A percentile compares a stretch with the other conserved stretches of the same genome.
Evolutionary conservation across 2,329 filamentous ascomycete species (phyloP).

Genomic region (Xylaria sp.): DNA sequence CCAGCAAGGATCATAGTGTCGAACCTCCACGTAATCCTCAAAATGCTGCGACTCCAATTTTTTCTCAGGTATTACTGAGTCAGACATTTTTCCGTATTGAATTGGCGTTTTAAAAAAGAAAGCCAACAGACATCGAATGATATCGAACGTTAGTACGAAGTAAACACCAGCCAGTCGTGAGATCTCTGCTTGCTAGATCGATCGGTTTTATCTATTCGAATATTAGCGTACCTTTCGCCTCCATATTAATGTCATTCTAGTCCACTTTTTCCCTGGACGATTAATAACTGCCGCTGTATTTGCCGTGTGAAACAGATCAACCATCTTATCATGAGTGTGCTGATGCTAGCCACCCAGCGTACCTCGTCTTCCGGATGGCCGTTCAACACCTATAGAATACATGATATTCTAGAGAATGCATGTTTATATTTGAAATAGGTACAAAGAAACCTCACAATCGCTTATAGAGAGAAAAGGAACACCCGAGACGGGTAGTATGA

Average conservation of each 20-base stretch:
- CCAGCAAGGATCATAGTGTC: not conserved
- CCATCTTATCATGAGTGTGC: not conserved
- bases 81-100: conserved; percentile 9
- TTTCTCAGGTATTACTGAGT: not conserved
- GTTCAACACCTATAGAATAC: not conserved
- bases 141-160: not conserved
- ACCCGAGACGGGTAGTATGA: not conserved
- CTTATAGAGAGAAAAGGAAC: not conserved
- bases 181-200: not conserved
- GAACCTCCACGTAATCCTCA: conserved; percentile 13
- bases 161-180: not conserved
- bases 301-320: conserved; percentile 5
- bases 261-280: not conserved
- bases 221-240: not conserved
- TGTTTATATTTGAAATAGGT: not conserved
- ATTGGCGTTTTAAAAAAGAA: not conserved
- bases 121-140: not conserved
- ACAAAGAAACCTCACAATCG: not conserved
- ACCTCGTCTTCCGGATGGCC: not conserved
- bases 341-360: not conserved
- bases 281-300: not conserved
- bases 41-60: conserved; percentile 9
- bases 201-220: not conserved
- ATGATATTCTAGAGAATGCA: not conserved
- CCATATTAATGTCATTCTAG: not conserved